phyloP scores from a whole-genome alignment of 2,329 filamentous ascomycete genomes.

The Botrytis fabae region DNA sequence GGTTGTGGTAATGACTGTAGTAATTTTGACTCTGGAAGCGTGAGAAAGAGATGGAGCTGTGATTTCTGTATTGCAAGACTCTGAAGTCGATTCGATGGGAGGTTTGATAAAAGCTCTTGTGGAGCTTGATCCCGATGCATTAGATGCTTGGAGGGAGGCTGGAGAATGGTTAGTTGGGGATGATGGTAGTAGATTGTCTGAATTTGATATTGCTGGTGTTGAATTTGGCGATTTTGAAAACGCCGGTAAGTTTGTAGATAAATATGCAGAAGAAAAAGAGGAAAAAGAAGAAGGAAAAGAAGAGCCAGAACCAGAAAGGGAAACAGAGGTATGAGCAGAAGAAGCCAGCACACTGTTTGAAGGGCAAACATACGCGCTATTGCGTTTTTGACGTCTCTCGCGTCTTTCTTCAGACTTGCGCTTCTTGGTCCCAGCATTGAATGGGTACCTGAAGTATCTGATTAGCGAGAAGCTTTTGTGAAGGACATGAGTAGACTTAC shows the following conservation, averaged over 20 bases:
- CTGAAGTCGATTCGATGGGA: not conserved
- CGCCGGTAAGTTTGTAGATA: not conserved
- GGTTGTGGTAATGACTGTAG: slow-evolving; percentile 2
- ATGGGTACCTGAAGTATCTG: slow-evolving; percentile 10
- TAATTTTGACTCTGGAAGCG: not conserved
- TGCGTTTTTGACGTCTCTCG: slow-evolving; percentile 15
- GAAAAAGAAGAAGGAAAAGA: not conserved
- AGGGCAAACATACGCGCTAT: not conserved
- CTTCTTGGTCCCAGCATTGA: slow-evolving; percentile 10
- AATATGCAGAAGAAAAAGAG: not conserved
- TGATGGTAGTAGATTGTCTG: not conserved
- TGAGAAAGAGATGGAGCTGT: not conserved
- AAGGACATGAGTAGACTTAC: not conserved
- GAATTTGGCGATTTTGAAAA: not conserved
- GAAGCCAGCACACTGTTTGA: not conserved
- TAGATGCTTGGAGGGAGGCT: not conserved
- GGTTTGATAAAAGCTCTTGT: not conserved
- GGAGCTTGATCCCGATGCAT: not conserved
- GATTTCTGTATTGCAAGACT: not conserved
- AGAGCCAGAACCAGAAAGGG: not conserved
- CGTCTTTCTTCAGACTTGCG: slow-evolving; percentile 7
- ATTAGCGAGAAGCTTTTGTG: not conserved
- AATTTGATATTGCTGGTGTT: not conserved
- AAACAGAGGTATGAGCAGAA: not conserved
- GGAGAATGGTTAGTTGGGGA: not conserved